Percentiles rank a stretch among this genome's conserved stretches.
Evolutionary conservation across 176 grass and related monocot genomes (phyloP).

Genomic region (Rhynchospora pubera): DNA sequence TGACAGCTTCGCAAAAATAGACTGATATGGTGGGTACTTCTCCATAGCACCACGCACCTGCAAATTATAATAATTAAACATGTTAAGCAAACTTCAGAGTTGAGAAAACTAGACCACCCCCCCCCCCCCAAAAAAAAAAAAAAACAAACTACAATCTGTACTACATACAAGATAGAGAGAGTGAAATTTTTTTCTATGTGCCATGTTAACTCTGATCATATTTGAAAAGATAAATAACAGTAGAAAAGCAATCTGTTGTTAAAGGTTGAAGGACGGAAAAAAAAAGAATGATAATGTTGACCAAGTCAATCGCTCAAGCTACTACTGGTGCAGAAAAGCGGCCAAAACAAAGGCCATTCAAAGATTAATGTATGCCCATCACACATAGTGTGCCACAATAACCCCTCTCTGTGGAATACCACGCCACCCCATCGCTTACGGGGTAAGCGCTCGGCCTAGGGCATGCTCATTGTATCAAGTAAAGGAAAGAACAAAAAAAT

Average conservation of each 20-base stretch:
- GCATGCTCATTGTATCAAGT: not conserved
- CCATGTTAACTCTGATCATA: not conserved
- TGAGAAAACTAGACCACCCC: not conserved
- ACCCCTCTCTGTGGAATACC: constrained; percentile 49
- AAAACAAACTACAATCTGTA: not conserved
- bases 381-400: constrained; percentile 71
- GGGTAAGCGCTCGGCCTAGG: constrained; percentile 45
- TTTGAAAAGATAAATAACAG: not conserved
- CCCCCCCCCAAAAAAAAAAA: too few relatives aligned
- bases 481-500: constrained; percentile 1
- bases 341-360: constrained; percentile 27
- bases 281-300: constrained; percentile 15
- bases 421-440: constrained; percentile 41
- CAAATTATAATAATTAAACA: not conserved
- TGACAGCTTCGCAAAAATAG: constrained; percentile 79
- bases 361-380: constrained; percentile 65
- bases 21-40: constrained; percentile 91
- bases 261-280: not conserved
- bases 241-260: not conserved
- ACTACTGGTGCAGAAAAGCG: constrained; percentile 25
- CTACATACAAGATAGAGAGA: not conserved
- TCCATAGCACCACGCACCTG: constrained; percentile 91
- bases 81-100: not conserved
- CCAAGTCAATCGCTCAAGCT: constrained; percentile 10
- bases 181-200: not conserved